A percentile compares a stretch with the other conserved stretches of the same genome.
These are phyloP conservation scores for Camptophora hylomeconis DNA, from an alignment of 2,329 filamentous ascomycete species.

Conservation along the genomic window DNA sequence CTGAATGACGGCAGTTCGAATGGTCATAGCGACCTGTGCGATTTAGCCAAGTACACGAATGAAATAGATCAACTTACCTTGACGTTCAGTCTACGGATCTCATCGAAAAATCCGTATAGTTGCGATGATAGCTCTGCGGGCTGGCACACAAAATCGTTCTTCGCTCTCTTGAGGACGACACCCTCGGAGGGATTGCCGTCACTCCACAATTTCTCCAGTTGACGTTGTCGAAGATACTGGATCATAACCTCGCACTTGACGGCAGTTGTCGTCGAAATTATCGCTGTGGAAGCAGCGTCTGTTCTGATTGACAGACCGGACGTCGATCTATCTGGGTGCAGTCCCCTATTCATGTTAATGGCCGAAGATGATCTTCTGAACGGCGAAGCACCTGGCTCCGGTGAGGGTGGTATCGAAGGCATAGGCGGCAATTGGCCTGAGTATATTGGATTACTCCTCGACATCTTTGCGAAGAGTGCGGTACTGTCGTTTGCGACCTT, in stretches of 20 bases:
- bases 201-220: constrained; percentile 43
- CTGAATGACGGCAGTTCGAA: constrained; percentile 52
- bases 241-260: constrained; percentile 51
- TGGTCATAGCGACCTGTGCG: constrained; percentile 51
- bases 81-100: constrained; percentile 39
- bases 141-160: constrained; percentile 39
- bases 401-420: no score
- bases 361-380: no score
- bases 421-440: no score
- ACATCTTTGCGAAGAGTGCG: no score
- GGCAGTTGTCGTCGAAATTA: constrained; percentile 19
- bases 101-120: constrained; percentile 36
- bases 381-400: no score
- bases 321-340: no score
- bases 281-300: neutral
- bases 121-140: constrained; percentile 34
- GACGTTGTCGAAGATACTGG: constrained; percentile 50
- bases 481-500: no score
- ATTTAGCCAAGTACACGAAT: no score
- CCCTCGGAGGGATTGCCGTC: constrained; percentile 37
- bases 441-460: no score
- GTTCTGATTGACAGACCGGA: constrained; percentile 1
- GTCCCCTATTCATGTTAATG: no score
- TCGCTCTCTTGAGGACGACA: constrained; percentile 40
- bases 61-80: constrained; percentile 29